phyloP scores from a whole-genome alignment of 805 yeast genomes.

The Wickerhamomyces rabaulensis region DNA sequence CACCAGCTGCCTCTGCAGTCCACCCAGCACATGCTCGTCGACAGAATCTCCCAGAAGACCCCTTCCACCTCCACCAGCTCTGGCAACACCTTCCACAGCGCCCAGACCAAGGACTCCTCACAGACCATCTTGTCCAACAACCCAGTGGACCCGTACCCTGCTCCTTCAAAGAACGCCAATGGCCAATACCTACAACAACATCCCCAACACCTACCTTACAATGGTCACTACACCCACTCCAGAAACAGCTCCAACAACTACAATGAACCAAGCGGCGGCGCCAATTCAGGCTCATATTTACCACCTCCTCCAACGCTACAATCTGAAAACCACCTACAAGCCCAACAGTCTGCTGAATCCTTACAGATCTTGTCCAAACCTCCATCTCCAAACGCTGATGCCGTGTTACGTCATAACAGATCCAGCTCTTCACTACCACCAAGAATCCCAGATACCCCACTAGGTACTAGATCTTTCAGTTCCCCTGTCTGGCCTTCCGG shows the following conservation, averaged over 20 bases:
- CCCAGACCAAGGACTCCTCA: constrained; percentile 4
- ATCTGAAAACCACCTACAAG: background rate
- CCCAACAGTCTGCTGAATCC: background rate
- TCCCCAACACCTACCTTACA: background rate
- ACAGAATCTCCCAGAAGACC: background rate
- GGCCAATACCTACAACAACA: background rate
- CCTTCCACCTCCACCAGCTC: constrained; percentile 6
- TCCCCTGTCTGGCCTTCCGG: constrained; percentile 6
- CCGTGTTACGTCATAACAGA: background rate
- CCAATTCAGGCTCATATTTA: background rate
- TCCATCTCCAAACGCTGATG: background rate
- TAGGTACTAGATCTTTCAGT: constrained; percentile 20
- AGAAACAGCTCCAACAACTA: background rate
- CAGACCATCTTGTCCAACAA: constrained; percentile 5
- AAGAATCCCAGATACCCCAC: constrained; percentile 16
- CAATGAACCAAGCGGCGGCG: background rate
- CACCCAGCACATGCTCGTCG: background rate
- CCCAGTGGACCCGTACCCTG: constrained; percentile 5
- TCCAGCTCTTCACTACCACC: constrained; percentile 11
- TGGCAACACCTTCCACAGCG: constrained; percentile 4
- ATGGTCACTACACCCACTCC: background rate
- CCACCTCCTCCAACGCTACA: background rate
- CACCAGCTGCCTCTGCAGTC: background rate
- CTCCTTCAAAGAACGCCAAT: background rate
- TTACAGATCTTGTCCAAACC: background rate